A percentile compares a stretch with the other conserved stretches of the same genome.
Conservation (phyloP, 1,284 basidiomycete genomes). For the Inonotus hispidus region DNA sequence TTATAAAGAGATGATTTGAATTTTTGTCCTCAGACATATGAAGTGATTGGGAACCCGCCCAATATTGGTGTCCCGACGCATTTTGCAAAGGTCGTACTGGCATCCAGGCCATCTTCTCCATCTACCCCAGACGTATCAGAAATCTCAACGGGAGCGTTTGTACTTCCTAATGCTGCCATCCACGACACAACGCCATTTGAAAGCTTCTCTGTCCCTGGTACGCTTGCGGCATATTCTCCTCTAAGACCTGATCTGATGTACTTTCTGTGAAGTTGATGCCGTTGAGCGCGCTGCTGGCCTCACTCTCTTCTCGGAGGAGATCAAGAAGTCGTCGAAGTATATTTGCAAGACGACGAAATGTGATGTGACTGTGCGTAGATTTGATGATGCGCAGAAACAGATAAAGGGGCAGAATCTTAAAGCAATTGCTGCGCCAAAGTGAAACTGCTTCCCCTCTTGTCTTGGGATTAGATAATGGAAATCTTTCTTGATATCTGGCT, state of each 20-base stretch:
- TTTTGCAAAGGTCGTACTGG: conserved; percentile 94
- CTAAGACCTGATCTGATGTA: background rate
- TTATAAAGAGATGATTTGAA: background rate
- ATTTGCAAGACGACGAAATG: conserved; percentile 87
- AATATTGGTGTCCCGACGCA: conserved; percentile 94
- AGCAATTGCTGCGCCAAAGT: conserved; percentile 46
- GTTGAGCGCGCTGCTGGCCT: conserved; percentile 92
- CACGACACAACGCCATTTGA: conserved; percentile 78
- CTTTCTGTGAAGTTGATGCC: conserved; percentile 58
- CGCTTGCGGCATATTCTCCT: conserved; percentile 22
- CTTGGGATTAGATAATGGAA: too few species aligned
- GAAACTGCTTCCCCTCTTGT: too few species aligned
- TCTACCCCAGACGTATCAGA: conserved; percentile 68
- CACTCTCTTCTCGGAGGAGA: conserved; percentile 78
- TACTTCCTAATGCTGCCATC: conserved; percentile 87
- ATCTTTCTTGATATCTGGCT: too few species aligned
- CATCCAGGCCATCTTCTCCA: conserved; percentile 69
- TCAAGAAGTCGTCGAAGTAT: conserved; percentile 79
- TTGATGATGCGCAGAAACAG: conserved; percentile 80
- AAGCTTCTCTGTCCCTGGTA: conserved; percentile 78
- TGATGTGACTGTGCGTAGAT: conserved; percentile 77
- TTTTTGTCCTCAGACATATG: conserved; percentile 57
- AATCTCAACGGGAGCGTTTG: conserved; percentile 87
- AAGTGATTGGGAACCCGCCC: conserved; percentile 91
- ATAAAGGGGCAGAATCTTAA: conserved; percentile 44